A percentile compares a stretch with the other conserved stretches of the same genome.
phyloP scores from a whole-genome alignment of 768 basidiomycete genomes.

The Macrolepiota albuminosa region DNA sequence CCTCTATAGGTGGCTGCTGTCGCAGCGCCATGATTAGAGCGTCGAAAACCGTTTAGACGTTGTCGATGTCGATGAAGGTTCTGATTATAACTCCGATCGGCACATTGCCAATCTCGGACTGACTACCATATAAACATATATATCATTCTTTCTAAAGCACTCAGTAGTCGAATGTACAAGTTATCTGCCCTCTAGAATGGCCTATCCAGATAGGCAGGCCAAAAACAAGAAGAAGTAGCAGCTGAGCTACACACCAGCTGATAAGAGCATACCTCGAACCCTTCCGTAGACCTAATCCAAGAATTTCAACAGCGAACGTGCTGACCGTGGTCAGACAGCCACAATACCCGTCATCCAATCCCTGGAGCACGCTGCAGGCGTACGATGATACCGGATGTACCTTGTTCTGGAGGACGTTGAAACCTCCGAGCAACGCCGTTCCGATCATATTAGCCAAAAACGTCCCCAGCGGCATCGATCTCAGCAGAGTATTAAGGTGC shows the following conservation, averaged over 20 bases:
- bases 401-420: conserved; percentile 61
- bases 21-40: conserved; percentile 31
- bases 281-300: conserved; percentile 48
- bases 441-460: conserved; percentile 71
- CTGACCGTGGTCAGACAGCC: conserved; percentile 93
- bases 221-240: conserved; percentile 65
- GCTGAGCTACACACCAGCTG: conserved; percentile 69
- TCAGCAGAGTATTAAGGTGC: conserved; percentile 61
- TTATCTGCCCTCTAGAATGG: conserved; percentile 35
- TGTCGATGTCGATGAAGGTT: conserved; percentile 21
- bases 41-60: conserved; percentile 10
- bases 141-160: not conserved
- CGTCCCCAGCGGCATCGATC: conserved; percentile 73
- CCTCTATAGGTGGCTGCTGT: conserved; percentile 33
- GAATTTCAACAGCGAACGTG: conserved; percentile 84
- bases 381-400: conserved; percentile 37
- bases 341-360: conserved; percentile 88
- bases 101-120: conserved; percentile 11
- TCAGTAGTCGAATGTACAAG: conserved; percentile 41
- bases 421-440: conserved; percentile 75
- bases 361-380: conserved; percentile 73
- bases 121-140: not conserved
- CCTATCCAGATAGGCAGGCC: conserved; percentile 59
- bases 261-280: conserved; percentile 63
- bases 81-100: conserved; percentile 34